A percentile compares a stretch with the other conserved stretches of the same genome.
These are phyloP conservation scores for Vitis rupestris DNA, from an alignment of 164 flowering plant species.

Conservation along the genomic window DNA sequence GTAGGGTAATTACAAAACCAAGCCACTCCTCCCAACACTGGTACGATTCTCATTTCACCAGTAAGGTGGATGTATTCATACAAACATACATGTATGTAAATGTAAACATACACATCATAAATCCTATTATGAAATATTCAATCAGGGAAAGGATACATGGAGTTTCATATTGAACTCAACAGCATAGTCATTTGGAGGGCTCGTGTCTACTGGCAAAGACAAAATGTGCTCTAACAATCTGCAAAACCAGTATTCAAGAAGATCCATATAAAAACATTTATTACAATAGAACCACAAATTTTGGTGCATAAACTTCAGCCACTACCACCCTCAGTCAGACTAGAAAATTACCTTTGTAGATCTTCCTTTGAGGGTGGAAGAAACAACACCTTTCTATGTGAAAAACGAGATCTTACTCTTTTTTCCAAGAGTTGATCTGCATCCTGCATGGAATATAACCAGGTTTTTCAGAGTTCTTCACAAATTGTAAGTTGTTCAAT, in stretches of 20 bases:
- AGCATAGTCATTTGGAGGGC: slow-evolving; percentile 54
- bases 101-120: too few relatives aligned
- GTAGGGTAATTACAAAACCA: too few relatives aligned
- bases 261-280: slow-evolving; percentile 3
- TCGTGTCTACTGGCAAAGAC: slow-evolving; percentile 61
- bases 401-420: slow-evolving; percentile 96
- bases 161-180: slow-evolving; percentile 63
- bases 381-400: slow-evolving; percentile 92
- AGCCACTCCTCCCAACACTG: too few relatives aligned
- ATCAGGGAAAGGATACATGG: slow-evolving; percentile 57
- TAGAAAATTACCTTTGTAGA: slow-evolving; percentile 43
- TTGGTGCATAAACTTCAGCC: not conserved
- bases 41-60: too few relatives aligned
- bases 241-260: slow-evolving; percentile 27
- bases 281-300: not conserved
- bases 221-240: slow-evolving; percentile 72
- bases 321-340: not conserved
- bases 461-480: not conserved
- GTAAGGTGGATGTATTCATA: too few relatives aligned
- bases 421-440: slow-evolving; percentile 98
- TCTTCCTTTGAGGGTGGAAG: slow-evolving; percentile 78
- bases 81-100: too few relatives aligned
- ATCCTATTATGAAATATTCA: not conserved
- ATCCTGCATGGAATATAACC: slow-evolving; percentile 50
- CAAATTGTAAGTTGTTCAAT: not conserved